Base-by-base conservation (phyloP, 192 early-diverging fungal species). In the Oehlia diaphana region DNA sequence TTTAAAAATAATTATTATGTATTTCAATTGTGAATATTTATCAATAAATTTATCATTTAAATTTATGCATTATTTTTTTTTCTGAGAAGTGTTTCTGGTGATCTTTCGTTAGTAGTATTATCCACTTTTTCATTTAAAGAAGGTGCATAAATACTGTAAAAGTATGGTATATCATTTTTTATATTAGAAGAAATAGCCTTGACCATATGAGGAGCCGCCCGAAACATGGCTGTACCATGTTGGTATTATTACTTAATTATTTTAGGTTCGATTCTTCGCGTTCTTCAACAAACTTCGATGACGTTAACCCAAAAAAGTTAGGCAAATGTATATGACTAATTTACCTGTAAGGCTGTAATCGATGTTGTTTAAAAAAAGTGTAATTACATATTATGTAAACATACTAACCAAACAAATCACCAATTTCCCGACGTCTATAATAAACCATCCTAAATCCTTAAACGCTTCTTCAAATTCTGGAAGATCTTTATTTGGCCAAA, bases 121-220 rank as follows among this genome's bases (percentile, higher is more conserved):
- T 28, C 65, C 3, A 67, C 65, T 26, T 35, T 26, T 7, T 67
- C 65, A 49, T 82, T 80, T 23, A 79, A 86, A 64, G 82, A 90
- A 76, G 92, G 92, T 93, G 92, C 86, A 92, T 88, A 77, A 93
- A 93, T 21, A 92, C 90, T 0, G 90, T 91, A 81, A 93, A 89
- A 5, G 92, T 93, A 80, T 91, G 90, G 12, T 10, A 58, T 69
- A 37, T 77, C 86, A 62, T 78, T 83, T 33, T 78, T 67, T 50
- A 74, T 76, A 12, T 76, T 77, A 28, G 82, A 68, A 67, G 81
- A 80, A 26, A 86, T 87, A 19, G 90, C 91, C 33, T 87, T 84
- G 13, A 92, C 92, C 35, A 91, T 84, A 79, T 93, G 92, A 19
- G 90, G 90, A 5, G 92, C 92, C 4, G 92, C 92, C 0, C 87